Percentiles rank a stretch among this genome's conserved stretches.
Conservation (phyloP, 2,329 filamentous ascomycete species). For the Alternaria dauci region DNA sequence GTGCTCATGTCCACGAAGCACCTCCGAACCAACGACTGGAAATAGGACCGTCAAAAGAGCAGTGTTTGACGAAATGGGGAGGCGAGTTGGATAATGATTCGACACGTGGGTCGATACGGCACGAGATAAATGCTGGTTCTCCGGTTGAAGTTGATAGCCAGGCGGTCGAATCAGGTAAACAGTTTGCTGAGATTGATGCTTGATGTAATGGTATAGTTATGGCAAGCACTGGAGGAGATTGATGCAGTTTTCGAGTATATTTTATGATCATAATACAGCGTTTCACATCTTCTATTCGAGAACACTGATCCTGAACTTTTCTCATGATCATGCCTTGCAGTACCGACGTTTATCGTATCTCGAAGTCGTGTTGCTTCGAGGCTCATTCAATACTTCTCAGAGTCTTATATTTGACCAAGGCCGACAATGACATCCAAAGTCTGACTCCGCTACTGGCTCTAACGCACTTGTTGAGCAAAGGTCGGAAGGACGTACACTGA, state of each 20-base stretch:
- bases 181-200: background rate
- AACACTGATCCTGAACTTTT: background rate
- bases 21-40: background rate
- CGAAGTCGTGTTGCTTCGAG: background rate
- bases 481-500: too few species aligned
- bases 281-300: background rate
- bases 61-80: background rate
- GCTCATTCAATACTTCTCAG: background rate
- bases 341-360: background rate
- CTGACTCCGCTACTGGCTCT: background rate
- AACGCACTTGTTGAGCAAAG: too few species aligned
- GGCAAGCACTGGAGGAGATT: background rate
- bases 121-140: background rate
- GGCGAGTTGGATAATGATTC: background rate
- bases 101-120: background rate
- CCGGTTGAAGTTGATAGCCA: background rate
- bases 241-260: background rate
- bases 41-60: background rate
- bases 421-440: background rate
- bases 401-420: too few species aligned
- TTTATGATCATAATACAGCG: background rate
- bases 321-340: background rate
- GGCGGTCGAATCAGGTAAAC: rapidly evolving
- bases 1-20: background rate
- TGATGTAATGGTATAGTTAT: background rate